A percentile compares a stretch with the other conserved stretches of the same genome.
Conservation (phyloP, 805 yeast genomes). For the Wickerhamiella dianesei region DNA sequence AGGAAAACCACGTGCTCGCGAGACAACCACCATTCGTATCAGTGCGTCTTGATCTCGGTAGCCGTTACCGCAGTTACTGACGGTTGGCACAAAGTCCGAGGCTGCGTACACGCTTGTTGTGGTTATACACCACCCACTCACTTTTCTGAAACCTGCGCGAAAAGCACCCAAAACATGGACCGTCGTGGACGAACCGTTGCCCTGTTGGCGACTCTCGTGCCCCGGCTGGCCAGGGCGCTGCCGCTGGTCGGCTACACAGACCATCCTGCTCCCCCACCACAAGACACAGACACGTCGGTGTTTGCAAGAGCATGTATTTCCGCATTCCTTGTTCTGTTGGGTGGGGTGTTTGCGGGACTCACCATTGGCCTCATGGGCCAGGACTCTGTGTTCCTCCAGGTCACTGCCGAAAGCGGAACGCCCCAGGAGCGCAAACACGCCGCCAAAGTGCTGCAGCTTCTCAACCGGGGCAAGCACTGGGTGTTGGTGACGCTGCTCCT, state of each 20-base stretch:
- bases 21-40: neutral
- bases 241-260: neutral
- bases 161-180: neutral
- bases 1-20: neutral
- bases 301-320: neutral
- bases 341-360: constrained; percentile 34
- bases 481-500: constrained; percentile 76
- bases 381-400: constrained; percentile 88
- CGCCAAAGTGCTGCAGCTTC: constrained; percentile 51
- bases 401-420: constrained; percentile 72
- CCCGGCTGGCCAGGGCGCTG: neutral
- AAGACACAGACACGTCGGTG: neutral
- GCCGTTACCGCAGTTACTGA: too few species aligned
- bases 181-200: neutral
- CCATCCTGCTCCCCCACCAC: neutral
- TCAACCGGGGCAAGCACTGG: constrained; percentile 89
- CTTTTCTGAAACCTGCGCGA: too few species aligned
- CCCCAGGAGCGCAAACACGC: constrained; percentile 54
- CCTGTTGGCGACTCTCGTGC: neutral
- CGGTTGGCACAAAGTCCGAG: too few species aligned
- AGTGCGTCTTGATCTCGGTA: neutral
- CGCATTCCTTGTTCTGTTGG: constrained; percentile 24
- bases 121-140: too few species aligned
- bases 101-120: too few species aligned
- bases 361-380: constrained; percentile 98